Base-by-base conservation (phyloP, 2,329 filamentous ascomycete species). In the Cladophialophora carrionii region DNA sequence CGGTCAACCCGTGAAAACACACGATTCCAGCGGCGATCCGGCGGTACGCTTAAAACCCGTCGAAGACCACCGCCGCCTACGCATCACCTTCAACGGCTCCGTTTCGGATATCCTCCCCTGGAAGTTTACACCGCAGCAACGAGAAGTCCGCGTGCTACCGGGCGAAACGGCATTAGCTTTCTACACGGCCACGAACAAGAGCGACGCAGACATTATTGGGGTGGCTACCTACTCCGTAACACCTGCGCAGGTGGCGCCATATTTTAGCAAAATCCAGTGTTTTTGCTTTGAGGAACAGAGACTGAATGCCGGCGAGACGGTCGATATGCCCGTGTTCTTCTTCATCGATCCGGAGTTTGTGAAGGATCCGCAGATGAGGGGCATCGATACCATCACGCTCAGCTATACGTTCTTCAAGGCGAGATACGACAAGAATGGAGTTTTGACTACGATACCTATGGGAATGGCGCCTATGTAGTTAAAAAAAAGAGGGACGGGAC, bases 271-370 rank as follows among this genome's bases (percentile, higher is more conserved):
- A 85, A 99, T 99, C 53, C 95, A 99, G 79, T 99, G 95, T 76
- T 99, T 99, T 79, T 99, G 95, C 78, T 99, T 99, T 74, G 95
- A 99, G 81, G 94, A 92, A 77, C 95, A 99, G 83, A 85, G 96
- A 67, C 79, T 99, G 70, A 94, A 95, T 75, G 93, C 93, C 5
- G 93, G 94, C 52, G 96, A 99, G 83, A 95, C 92, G 52, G 95
- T 99, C 61, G 95, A 99, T 77, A 99, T 99, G 96, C 96, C 95
- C 0, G 96, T 99, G 0, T 99, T 99, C 79, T 99, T 99, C 80
- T 99, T 98, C 78, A 90, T 99, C 70, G 95, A 99, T 75, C 95
- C 95, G 0, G 95, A 98, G 75, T 89, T 99, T 80, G 84, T 94
- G 65, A 93, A 90, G 72, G 95, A 99, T 78, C 82, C 94, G 58